Evolutionary conservation across 257 asterid genomes (phyloP), one percentile per base, ranked within the genome.

Genomic region (Fraxinus anomala): DNA sequence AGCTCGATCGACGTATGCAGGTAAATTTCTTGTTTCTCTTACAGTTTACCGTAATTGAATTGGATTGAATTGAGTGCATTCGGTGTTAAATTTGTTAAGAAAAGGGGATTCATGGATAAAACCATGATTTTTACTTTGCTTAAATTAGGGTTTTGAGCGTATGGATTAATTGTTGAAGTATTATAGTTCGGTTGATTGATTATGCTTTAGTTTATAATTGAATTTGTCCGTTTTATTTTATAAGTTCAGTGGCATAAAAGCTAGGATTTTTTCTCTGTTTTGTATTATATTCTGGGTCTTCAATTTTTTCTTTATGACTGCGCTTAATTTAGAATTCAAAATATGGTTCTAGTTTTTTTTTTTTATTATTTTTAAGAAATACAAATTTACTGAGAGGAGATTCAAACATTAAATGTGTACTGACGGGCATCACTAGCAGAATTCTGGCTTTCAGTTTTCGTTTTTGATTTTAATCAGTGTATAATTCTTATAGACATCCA

Each of bases 1-100:
- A 71, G 74, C 77, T 71, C 80, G 86, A 83, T 86, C 85, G 77
- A 77, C 75, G 89, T 86, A 86, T 86, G 89, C 86, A 77, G 92
- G 90, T 86, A 47, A 78, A 70, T 39, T 75, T 49, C 23, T 80
- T 16, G 56, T 77, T 70, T 74, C 47, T 77, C 61, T 59, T n/a
- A 12, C 37, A 74, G 79, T 80, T 78, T 24, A 30, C 30, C 78
- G 68, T 37, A 40, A 44, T 80, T 70, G 68, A 77, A 61, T 87
- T 84, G 76, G 73, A 31, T 54, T 7, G 34, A 33, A 74, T 24
- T 75, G 6, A 37, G 47, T 26, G 59, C 74, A 72, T 74, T 80
- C 72, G 28, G 26, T 74, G 80, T 75, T 78, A 19, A 80, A 68
- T 83, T 81, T 47, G 10, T 47, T 13, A 70, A 23, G 54, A 47